Evolutionary conservation across 1,139 yeast genomes (phyloP), one percentile per base, ranked within the genome.

Genomic region (Suhomyces bribrorum): DNA sequence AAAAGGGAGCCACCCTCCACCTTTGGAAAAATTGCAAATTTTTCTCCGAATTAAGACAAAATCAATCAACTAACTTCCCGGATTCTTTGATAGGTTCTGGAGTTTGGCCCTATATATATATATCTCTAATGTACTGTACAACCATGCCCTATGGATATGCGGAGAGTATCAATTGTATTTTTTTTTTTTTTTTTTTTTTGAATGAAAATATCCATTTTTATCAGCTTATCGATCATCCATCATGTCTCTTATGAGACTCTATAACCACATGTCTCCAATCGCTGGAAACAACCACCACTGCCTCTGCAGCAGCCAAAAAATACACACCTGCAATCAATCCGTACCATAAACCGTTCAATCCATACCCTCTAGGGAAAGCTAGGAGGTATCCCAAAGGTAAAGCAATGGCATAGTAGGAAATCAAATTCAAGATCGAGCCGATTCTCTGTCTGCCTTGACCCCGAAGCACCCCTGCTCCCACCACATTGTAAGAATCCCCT

Each of bases 371-470:
- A 2, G 49, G 43, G 36, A 54, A 52, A 31, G 59, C 54, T 20
- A 53, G 35, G 6, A 37, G 23, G 40, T 49, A 56, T 2, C 58
- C 62, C 9, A 55, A 31, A 7, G 62, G 62, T 26, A 57, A 52
- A 7, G 62, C 59, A 24, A 58, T 42, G 12, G 36, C 41, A 34
- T 58, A 57, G 43, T 56, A 57, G 5, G 57, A 45, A n/a, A 47
- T 34, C 44, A 57, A 44, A 46, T 66, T 69, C 39, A 70, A 54
- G 13, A 61, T 50, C 2, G 72, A 66, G 1, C 76, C 76, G n/a
- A 69, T 54, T 36, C 60, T 49, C 45, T 71, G 76, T 44, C 73
- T 54, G 2, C 76, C 76, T 49, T 70, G 75, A 2, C 76, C 76
- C 37, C 77, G 54, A 40, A 71, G 59, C 36, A 76, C 53, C 5